phyloP scores from a whole-genome alignment of 2,329 filamentous ascomycete species.

The Triangularia setosa region DNA sequence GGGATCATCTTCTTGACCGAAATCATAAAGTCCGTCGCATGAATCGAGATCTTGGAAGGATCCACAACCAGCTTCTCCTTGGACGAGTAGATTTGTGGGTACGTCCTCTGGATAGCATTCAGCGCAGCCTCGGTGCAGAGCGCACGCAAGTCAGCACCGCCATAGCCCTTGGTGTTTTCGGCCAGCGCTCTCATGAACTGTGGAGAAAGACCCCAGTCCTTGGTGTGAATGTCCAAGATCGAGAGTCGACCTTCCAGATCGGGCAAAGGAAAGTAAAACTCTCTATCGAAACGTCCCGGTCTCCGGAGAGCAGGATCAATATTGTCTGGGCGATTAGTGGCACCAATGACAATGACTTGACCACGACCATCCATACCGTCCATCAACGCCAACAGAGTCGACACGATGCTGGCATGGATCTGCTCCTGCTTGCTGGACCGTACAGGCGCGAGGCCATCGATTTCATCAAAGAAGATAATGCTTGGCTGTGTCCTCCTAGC shows the following conservation, averaged over 20 bases:
- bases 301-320: conserved; percentile 93
- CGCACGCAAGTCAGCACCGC: conserved; percentile 89
- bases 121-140: conserved; percentile 93
- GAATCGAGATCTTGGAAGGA: conserved; percentile 75
- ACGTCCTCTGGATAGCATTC: conserved; percentile 92
- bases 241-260: conserved; percentile 73
- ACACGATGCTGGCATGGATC: conserved; percentile 96
- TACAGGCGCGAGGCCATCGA: conserved; percentile 92
- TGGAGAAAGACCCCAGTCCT: conserved; percentile 80
- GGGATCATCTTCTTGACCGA: conserved; percentile 95
- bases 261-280: conserved; percentile 96
- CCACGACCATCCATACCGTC: conserved; percentile 98
- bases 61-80: conserved; percentile 88
- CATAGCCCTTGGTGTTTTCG: conserved; percentile 90
- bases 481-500: conserved; percentile 93
- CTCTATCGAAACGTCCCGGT: conserved; percentile 90
- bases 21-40: conserved; percentile 94
- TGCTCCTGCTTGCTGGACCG: conserved; percentile 98
- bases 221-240: conserved; percentile 93
- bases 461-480: conserved; percentile 99
- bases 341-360: conserved; percentile 96
- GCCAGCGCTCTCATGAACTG: conserved; percentile 80
- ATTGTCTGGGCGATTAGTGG: conserved; percentile 95
- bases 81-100: conserved; percentile 92
- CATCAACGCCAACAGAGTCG: conserved; percentile 89